Evolutionary conservation across 164 flowering plant genomes (phyloP).

Genomic region (Taxillus chinensis): DNA sequence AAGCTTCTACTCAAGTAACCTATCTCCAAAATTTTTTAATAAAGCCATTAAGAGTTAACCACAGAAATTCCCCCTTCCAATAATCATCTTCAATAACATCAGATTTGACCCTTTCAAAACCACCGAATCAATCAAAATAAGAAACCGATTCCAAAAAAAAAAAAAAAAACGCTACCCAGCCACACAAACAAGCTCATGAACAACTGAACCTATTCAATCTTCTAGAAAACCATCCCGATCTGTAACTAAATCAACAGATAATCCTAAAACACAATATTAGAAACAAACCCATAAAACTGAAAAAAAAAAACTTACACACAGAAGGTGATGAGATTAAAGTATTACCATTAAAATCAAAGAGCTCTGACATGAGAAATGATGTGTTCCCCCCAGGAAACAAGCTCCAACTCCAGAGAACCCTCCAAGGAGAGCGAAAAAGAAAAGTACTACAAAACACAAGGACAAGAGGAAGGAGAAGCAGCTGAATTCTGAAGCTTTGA

Average conservation of each 20-base stretch:
- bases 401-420: constrained; percentile 24
- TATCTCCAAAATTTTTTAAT: too few relatives aligned
- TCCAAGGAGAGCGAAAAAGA: constrained; percentile 38
- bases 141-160: not conserved
- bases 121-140: not conserved
- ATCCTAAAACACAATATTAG: not conserved
- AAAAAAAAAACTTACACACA: too few relatives aligned
- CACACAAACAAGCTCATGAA: not conserved
- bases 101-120: not conserved
- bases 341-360: constrained; percentile 40
- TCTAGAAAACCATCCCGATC: not conserved
- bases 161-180: not conserved
- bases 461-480: not conserved
- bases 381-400: constrained; percentile 18
- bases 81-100: not conserved
- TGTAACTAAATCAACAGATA: not conserved
- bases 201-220: not conserved
- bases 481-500: too few relatives aligned
- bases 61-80: not conserved
- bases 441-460: constrained; percentile 9
- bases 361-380: constrained; percentile 35
- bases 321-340: not conserved
- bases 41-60: too few relatives aligned
- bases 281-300: not conserved
- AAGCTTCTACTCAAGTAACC: too few relatives aligned